Conservation (phyloP, 495 filamentous ascomycete genomes). For the Tuber indicum region DNA sequence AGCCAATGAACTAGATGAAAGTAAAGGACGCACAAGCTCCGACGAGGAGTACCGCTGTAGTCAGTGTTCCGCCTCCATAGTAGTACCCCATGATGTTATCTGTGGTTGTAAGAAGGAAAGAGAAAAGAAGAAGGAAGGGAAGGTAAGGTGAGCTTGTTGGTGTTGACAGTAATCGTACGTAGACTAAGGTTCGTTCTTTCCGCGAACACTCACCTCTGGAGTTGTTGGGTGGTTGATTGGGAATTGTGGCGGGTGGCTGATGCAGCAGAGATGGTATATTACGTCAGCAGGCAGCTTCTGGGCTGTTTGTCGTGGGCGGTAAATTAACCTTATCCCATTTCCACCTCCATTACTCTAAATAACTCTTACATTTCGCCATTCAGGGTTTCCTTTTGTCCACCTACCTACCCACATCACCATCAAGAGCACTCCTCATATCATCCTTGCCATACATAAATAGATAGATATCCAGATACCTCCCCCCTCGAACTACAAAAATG, state of each 20-base stretch:
- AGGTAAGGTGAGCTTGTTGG: constrained; percentile 16
- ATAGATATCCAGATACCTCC: not conserved
- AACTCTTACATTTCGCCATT: not conserved
- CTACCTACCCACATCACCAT: constrained; percentile 17
- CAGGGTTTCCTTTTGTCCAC: not conserved
- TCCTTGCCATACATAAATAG: constrained; percentile 4
- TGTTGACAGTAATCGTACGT: constrained; percentile 15
- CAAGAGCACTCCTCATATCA: constrained; percentile 15
- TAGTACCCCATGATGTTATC: constrained; percentile 33
- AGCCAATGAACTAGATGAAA: constrained; percentile 9
- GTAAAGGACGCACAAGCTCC: constrained; percentile 65
- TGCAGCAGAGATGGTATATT: not conserved
- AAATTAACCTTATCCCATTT: not conserved
- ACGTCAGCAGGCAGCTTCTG: not conserved
- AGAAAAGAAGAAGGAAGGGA: constrained; percentile 8
- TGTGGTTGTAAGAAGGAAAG: constrained; percentile 5
- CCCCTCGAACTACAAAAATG: constrained; percentile 54
- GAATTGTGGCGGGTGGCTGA: not conserved
- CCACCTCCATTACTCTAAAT: not conserved
- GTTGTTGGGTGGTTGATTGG: not conserved
- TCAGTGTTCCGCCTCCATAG: constrained; percentile 63
- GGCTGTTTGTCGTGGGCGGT: not conserved
- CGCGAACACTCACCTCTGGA: not conserved
- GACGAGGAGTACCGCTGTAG: constrained; percentile 67
- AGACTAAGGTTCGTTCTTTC: not conserved